Base-by-base conservation (phyloP, 108 stramenopile species). In the Cyclotella baltica region DNA sequence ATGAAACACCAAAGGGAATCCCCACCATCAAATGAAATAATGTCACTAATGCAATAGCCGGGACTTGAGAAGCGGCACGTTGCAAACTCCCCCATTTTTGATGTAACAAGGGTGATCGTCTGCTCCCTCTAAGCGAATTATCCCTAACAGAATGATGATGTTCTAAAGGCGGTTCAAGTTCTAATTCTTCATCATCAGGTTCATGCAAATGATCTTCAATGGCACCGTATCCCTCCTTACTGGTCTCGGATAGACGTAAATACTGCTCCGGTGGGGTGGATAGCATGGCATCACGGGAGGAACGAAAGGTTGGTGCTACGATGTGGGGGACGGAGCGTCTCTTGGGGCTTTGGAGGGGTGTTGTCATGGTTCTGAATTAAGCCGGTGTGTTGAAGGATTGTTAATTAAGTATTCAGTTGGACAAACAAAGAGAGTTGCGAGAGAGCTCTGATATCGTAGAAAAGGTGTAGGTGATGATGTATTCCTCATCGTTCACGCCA, bases 1-100 rank as follows among this genome's bases (percentile, higher is more conserved):
- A 93, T 16, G 81, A 75, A 27, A 77, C 92, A 36, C 92, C 92
- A 69, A 93, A 91, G 0, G 92, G 92, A 35, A 93, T 90, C 0
- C 86, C 88, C 0, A 90, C 75, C 92, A 93, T 93, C 6, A 90
- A 43, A 80, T 88, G 78, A 30, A 93, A 84, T 16, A 89, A 33
- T 3, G 79, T 72, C 1, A 86, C 82, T 4, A 90, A 20, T 31
- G 72, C 67, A n/a, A 90, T 62, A 0, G 89, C 83, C 23, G 89
- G 84, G 2, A 87, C 67, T 64, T 88, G 89, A 35, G 76, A 77
- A 35, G 61, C 76, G 3, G 61, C 68, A 13, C 43, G 13, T 51
- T 62, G 55, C 25, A 70, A 40, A 30, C 0, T 10, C 13, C 27
- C 31, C 68, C 40, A 70, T 61, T 70, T 38, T 51, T 55, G 22